phyloP scores from a whole-genome alignment of 768 basidiomycete genomes.

The Rhizopogon salebrosus region DNA sequence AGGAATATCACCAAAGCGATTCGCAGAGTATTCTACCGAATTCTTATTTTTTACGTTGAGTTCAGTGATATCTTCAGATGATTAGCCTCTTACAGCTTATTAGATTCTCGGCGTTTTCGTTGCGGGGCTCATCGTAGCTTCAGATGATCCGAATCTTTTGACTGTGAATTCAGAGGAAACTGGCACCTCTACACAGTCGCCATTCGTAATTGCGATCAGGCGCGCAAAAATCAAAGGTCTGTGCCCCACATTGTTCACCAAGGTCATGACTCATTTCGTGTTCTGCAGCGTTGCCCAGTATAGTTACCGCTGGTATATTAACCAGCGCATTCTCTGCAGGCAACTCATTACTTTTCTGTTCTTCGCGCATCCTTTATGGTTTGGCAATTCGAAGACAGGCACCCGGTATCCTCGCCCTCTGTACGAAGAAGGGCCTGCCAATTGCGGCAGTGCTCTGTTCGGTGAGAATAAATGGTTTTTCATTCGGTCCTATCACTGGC shows the following conservation, averaged over 20 bases:
- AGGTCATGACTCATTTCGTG: background rate
- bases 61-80: background rate
- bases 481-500: too few relatives aligned
- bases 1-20: constrained; percentile 75
- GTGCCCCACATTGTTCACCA: constrained; percentile 1
- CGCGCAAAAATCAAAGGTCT: constrained; percentile 62
- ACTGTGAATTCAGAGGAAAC: constrained; percentile 9
- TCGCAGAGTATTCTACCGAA: constrained; percentile 72
- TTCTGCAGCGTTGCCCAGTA: constrained; percentile 44
- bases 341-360: constrained; percentile 57
- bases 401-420: constrained; percentile 40
- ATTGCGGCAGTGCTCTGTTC: constrained; percentile 26
- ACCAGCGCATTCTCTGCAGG: constrained; percentile 70
- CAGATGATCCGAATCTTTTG: constrained; percentile 48
- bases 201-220: constrained; percentile 77
- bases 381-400: constrained; percentile 45
- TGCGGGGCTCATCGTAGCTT: constrained; percentile 74
- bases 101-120: constrained; percentile 64
- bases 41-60: constrained; percentile 68
- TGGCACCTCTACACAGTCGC: constrained; percentile 66
- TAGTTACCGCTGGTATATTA: constrained; percentile 70
- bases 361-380: constrained; percentile 36
- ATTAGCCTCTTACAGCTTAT: background rate
- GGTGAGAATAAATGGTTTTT: constrained; percentile 13
- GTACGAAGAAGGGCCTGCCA: constrained; percentile 47